Evolutionary conservation across 164 flowering plant genomes (phyloP), one percentile per base, ranked within the genome.

Genomic region (Annona cherimola): DNA sequence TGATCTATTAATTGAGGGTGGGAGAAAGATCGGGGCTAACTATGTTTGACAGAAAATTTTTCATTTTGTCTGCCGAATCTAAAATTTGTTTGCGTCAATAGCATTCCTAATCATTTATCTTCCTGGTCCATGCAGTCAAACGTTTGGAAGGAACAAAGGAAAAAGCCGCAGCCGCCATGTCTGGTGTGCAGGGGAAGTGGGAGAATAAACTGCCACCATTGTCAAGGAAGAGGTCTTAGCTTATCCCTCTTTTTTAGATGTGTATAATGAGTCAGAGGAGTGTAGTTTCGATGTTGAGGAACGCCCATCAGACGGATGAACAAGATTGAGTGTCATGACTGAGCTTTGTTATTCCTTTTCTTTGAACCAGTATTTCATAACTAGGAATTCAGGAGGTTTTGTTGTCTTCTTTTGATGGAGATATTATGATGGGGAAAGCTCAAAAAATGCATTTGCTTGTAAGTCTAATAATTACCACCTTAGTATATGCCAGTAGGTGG

Each of bases 131-230:
- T 79, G 83, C 86, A 93, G 97, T 91, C 95, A 19, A 88, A 90
- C 80, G 89, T 88, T 35, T 69, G 83, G 75, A 86, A 69, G 77
- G 86, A 82, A 76, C 67, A 18, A 44, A 79, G 73, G 74, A 79
- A 67, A 77, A 86, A 71, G 76, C 91, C 95, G 39, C 80, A 83
- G 59, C 90, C 88, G 7, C 85, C 89, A n/a, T 93, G 97, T 79
- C 88, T 83, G 42, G 81, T 84, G 4, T 93, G 98, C 72, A 61
- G 72, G 6, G 98, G 98, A 45, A 84, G 81, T 55, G 98, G 98
- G 45, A 84, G 84, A 81, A 86, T 86, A 70, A 85, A 86, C 74
- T 91, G 97, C 73, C 79, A 71, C 68, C 67, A 76, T 20, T 93
- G 98, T 72, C 70, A 18, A 63, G 97, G 98, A 83, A 87, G 62